phyloP scores from a whole-genome alignment of 2,329 filamentous ascomycete species.

The Neonectria ditissima region DNA sequence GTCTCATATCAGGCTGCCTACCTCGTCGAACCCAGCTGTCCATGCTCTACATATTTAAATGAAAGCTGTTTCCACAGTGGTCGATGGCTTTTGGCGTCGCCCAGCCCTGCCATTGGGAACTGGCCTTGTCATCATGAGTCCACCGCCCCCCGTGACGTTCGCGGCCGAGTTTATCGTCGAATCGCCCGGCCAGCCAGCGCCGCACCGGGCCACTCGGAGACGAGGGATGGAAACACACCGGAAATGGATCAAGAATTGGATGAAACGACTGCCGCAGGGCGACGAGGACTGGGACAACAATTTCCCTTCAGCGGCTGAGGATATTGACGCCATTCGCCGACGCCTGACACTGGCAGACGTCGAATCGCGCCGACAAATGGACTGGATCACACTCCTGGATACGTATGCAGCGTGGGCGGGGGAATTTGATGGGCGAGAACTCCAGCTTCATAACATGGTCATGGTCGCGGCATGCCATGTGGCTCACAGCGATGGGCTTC shows the following conservation, averaged over 20 bases:
- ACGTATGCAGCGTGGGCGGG: slow-evolving; percentile 39
- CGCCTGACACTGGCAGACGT: slow-evolving; percentile 39
- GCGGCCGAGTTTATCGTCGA: slow-evolving; percentile 43
- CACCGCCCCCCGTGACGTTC: slow-evolving; percentile 34
- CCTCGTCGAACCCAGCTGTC: slow-evolving; percentile 1
- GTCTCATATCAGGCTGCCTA: slow-evolving; percentile 9
- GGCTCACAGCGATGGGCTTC: slow-evolving; percentile 38
- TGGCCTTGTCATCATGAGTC: slow-evolving; percentile 36
- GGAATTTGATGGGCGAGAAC: slow-evolving; percentile 41
- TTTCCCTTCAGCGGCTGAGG: slow-evolving; percentile 37
- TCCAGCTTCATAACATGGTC: slow-evolving; percentile 43
- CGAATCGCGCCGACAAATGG: slow-evolving; percentile 36
- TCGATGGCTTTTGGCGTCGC: slow-evolving; percentile 25
- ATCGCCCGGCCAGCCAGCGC: slow-evolving; percentile 40
- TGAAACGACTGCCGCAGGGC: slow-evolving; percentile 43
- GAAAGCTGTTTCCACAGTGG: slow-evolving; percentile 6
- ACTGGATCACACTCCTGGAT: slow-evolving; percentile 40
- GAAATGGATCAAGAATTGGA: slow-evolving; percentile 43
- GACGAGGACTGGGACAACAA: slow-evolving; percentile 46
- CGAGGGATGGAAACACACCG: slow-evolving; percentile 42
- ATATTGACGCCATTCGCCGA: slow-evolving; percentile 35
- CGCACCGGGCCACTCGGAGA: slow-evolving; percentile 41
- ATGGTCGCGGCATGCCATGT: slow-evolving; percentile 44
- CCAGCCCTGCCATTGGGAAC: slow-evolving; percentile 11
- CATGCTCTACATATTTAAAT: slow-evolving; percentile 3